Evolutionary conservation across 225 moss, liverwort and hornwort species (phyloP).

Genomic region (Physcomitrellopsis africana): DNA sequence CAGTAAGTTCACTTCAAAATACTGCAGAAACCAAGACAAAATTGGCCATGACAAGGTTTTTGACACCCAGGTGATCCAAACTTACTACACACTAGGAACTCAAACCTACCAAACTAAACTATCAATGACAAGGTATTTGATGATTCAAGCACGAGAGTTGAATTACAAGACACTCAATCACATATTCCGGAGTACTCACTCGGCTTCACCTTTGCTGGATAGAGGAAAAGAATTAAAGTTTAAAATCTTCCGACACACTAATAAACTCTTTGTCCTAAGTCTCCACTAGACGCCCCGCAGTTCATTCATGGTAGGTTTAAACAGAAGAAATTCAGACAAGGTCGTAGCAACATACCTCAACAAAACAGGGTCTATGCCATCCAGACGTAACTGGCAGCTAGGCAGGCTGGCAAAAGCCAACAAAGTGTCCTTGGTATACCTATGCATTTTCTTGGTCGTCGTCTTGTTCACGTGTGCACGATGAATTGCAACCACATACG

Average conservation of each 20-base stretch:
- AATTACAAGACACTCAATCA: slow-evolving; percentile 3
- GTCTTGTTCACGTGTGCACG: slow-evolving; percentile 26
- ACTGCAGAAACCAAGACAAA: neutral
- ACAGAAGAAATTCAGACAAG: slow-evolving; percentile 2
- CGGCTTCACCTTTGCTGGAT: neutral
- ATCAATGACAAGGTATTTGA: neutral
- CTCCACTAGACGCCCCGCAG: neutral
- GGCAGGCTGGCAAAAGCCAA: slow-evolving; percentile 82
- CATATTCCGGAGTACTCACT: neutral
- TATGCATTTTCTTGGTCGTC: slow-evolving; percentile 60
- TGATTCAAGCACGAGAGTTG: slow-evolving; percentile 4
- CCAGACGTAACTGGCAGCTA: slow-evolving; percentile 81
- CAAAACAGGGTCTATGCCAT: slow-evolving; percentile 85
- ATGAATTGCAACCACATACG: slow-evolving; percentile 34
- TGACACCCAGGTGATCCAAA: slow-evolving; percentile 10
- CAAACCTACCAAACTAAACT: slow-evolving; percentile 9
- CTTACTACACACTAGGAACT: slow-evolving; percentile 1
- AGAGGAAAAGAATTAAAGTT: neutral
- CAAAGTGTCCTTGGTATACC: slow-evolving; percentile 77
- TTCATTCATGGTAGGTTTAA: neutral
- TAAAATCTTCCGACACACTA: neutral
- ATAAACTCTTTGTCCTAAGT: neutral
- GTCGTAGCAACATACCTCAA: slow-evolving; percentile 64
- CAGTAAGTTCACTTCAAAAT: neutral
- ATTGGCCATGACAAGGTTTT: neutral